These are phyloP conservation scores for Urochloa ruziziensis DNA, from an alignment of 176 grass and related monocot species.

Conservation along the genomic window DNA sequence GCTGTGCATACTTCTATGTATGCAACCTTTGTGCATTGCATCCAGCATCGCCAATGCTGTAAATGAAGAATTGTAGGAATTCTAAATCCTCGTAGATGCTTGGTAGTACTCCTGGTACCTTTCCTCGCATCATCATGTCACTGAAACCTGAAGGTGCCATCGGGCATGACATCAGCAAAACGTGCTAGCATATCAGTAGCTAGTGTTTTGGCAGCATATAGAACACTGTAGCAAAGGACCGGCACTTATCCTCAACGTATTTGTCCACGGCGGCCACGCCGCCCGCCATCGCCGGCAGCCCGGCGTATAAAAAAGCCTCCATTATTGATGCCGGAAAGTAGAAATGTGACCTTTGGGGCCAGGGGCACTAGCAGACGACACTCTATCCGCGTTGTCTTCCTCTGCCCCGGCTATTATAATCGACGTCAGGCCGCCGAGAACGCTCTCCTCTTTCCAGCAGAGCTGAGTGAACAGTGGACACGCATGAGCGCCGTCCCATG, in stretches of 20 bases:
- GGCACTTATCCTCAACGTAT: not conserved
- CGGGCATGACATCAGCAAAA: not conserved
- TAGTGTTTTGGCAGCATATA: not conserved
- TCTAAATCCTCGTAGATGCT: not conserved
- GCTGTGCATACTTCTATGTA: not conserved
- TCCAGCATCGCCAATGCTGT: not conserved
- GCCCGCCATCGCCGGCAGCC: not conserved
- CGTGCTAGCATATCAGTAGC: not conserved
- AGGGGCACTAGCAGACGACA: conserved; percentile 11
- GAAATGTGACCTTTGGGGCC: conserved; percentile 17
- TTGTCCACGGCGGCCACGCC: conserved; percentile 22
- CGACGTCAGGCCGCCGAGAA: not conserved
- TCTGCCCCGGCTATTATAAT: not conserved
- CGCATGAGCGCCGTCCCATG: not conserved
- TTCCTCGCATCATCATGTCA: not conserved
- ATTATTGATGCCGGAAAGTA: conserved; percentile 30
- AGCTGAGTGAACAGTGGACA: not conserved
- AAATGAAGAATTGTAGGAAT: not conserved
- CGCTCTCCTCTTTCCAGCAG: not conserved
- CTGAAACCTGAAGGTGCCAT: not conserved
- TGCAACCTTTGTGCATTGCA: not conserved
- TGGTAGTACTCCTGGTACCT: not conserved
- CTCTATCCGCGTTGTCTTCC: conserved; percentile 28
- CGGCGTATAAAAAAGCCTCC: not conserved
- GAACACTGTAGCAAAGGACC: not conserved